Percentiles rank a stretch among this genome's conserved stretches.
Conservation (phyloP, 2,329 filamentous ascomycete genomes). For the Coniochaeta pulveracea region DNA sequence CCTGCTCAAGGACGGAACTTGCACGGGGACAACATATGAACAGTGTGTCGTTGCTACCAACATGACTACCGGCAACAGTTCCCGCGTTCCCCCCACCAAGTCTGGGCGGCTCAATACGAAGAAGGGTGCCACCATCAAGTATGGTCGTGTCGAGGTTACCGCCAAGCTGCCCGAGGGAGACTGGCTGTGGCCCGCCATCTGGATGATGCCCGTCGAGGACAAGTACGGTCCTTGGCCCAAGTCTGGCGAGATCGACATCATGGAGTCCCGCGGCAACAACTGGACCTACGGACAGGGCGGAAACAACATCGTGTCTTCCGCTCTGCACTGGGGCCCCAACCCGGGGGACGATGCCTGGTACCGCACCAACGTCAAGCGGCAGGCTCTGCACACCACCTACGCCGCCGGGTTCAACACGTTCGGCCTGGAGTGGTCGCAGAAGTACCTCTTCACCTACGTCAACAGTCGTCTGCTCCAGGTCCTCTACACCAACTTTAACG, state of each 20-base stretch:
- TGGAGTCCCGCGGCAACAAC: slow-evolving; percentile 75
- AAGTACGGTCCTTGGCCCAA: slow-evolving; percentile 68
- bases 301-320: slow-evolving; percentile 69
- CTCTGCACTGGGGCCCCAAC: slow-evolving; percentile 75
- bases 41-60: slow-evolving; percentile 66
- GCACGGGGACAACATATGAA: slow-evolving; percentile 47
- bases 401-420: slow-evolving; percentile 60
- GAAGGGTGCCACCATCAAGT: slow-evolving; percentile 60
- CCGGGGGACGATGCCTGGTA: slow-evolving; percentile 66
- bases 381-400: slow-evolving; percentile 66
- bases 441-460: slow-evolving; percentile 81
- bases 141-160: slow-evolving; percentile 69
- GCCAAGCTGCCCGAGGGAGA: slow-evolving; percentile 68
- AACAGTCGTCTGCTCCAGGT: slow-evolving; percentile 72
- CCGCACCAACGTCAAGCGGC: slow-evolving; percentile 69
- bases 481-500: slow-evolving; percentile 64
- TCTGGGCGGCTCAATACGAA: slow-evolving; percentile 72
- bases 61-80: slow-evolving; percentile 55
- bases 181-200: slow-evolving; percentile 89
- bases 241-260: slow-evolving; percentile 77
- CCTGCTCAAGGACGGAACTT: slow-evolving; percentile 52
- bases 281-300: slow-evolving; percentile 65
- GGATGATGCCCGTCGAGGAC: slow-evolving; percentile 68
- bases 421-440: slow-evolving; percentile 77
- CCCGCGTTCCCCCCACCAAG: slow-evolving; percentile 65